These are phyloP conservation scores for Plasmodium gaboni DNA, from an alignment of 169 alveolate species.

Conservation along the genomic window DNA sequence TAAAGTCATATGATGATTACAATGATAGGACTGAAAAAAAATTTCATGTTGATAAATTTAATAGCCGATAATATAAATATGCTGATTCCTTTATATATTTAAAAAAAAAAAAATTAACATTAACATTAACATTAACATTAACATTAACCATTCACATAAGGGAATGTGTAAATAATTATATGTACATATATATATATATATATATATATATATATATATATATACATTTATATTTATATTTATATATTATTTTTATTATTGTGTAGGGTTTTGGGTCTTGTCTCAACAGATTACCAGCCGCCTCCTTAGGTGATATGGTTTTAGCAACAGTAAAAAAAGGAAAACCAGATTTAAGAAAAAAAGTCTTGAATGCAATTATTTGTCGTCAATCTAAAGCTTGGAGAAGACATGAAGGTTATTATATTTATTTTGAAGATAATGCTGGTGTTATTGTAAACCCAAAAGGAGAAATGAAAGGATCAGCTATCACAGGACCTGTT, in stretches of 20 bases:
- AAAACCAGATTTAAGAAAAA: conserved; percentile 98
- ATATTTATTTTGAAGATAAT: conserved; percentile 98
- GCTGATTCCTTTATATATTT: conserved; percentile 42
- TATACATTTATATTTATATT: neutral
- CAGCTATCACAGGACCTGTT: conserved; percentile 99
- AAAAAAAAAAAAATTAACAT: neutral
- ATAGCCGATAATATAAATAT: conserved; percentile 42
- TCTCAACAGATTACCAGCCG: conserved; percentile 97
- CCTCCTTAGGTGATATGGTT: conserved; percentile 99
- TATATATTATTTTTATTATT: neutral
- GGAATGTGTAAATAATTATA: neutral
- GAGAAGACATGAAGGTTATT: conserved; percentile 99
- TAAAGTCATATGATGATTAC: conserved; percentile 61
- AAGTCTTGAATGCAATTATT: conserved; percentile 98
- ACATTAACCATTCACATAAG: too few relatives aligned
- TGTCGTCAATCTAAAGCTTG: conserved; percentile 99
- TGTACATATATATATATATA: neutral
- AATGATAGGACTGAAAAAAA: conserved; percentile 73
- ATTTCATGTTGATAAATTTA: conserved; percentile 25
- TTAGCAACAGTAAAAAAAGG: conserved; percentile 98
- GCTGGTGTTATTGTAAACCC: conserved; percentile 99
- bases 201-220: neutral
- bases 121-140: neutral
- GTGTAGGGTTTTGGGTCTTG: conserved; percentile 96
- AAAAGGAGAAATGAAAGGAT: conserved; percentile 99